These are phyloP conservation scores for Dioscorea alata DNA, from an alignment of 106 monocot genomes.

Conservation along the genomic window DNA sequence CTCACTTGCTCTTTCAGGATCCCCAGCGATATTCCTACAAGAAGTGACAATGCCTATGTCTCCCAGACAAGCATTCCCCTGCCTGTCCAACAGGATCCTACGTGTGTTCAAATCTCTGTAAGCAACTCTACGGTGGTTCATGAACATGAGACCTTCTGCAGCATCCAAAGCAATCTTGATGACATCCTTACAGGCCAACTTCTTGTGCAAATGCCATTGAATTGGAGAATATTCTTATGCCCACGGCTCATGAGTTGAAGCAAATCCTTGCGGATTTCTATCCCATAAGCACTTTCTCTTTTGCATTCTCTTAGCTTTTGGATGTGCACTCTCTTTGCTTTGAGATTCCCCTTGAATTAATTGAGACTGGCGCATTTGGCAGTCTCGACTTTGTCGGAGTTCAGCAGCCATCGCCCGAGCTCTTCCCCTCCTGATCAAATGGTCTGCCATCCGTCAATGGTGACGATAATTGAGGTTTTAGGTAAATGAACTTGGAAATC, in stretches of 20 bases:
- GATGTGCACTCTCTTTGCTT: conserved; percentile 63
- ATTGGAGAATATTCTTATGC: conserved; percentile 63
- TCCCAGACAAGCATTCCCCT: conserved; percentile 77
- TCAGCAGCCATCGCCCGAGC: conserved; percentile 56
- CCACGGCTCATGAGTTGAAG: conserved; percentile 90
- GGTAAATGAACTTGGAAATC: conserved; percentile 48
- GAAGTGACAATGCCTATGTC: conserved; percentile 74
- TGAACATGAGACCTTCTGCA: conserved; percentile 78
- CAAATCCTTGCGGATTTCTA: conserved; percentile 69
- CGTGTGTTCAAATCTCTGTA: conserved; percentile 75
- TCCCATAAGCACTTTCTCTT: conserved; percentile 63
- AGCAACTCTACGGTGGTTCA: conserved; percentile 68
- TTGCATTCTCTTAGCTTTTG: conserved; percentile 73
- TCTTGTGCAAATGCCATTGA: conserved; percentile 64
- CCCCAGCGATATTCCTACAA: conserved; percentile 77
- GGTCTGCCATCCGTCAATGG: conserved; percentile 75
- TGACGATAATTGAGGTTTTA: conserved; percentile 47
- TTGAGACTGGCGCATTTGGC: conserved; percentile 30
- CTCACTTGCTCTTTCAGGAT: conserved; percentile 88
- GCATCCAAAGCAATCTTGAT: conserved; percentile 64
- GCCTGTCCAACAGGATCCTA: conserved; percentile 66
- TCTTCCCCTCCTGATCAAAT: conserved; percentile 60
- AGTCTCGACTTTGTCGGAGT: conserved; percentile 53
- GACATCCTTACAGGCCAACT: conserved; percentile 38
- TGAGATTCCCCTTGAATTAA: conserved; percentile 60